Base-by-base conservation (phyloP, 306 rosid genomes). In the Malus sieversii region DNA sequence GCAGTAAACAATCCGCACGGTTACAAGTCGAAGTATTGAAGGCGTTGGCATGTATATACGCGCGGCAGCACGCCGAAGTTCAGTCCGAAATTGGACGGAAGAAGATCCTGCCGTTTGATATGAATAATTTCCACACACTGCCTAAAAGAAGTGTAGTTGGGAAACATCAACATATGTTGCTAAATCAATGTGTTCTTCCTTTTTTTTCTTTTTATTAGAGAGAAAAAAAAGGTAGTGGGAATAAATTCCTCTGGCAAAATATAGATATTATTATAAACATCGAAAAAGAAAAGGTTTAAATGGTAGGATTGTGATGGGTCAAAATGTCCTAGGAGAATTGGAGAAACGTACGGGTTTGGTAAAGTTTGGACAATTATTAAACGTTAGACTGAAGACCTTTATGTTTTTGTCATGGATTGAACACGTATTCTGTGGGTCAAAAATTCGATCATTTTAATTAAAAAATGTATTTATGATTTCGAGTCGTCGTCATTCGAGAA, bases 1-100 rank as follows among this genome's bases (percentile, higher is more conserved):
- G 99, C 93, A 48, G 85, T 82, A 83, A 88, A 77, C 78, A 95
- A 95, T 83, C 97, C 99, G 3, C 88, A 84, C 87, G 99, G 99
- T 4, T 95, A 95, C 78, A 57, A 78, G 23, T 77, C 86, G 59
- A 80, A 85, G 73, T 80, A 85, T 73, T 87, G 77, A 86, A 86
- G 27, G 35, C 27, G 59, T 58, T 58, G 8, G 48, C 80, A 27
- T 66, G 19, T 70, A 55, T 59, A 52, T 38, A 10, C 23, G 59
- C 58, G 38, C 55, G 38, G 48, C 32, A 2, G 27, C 32, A 20
- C 23, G 12, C 4, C 25, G 76, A 71, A 55, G 75, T 23, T 61
- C 20, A 19, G 20, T 14, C 19, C 5, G 20, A 42, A 42, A 42
- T 42, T 52, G 58, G 22, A 52, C 20, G 1, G 58, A 52, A 52